Evolutionary conservation across 768 basidiomycete genomes (phyloP).

Genomic region (Russula abietina): DNA sequence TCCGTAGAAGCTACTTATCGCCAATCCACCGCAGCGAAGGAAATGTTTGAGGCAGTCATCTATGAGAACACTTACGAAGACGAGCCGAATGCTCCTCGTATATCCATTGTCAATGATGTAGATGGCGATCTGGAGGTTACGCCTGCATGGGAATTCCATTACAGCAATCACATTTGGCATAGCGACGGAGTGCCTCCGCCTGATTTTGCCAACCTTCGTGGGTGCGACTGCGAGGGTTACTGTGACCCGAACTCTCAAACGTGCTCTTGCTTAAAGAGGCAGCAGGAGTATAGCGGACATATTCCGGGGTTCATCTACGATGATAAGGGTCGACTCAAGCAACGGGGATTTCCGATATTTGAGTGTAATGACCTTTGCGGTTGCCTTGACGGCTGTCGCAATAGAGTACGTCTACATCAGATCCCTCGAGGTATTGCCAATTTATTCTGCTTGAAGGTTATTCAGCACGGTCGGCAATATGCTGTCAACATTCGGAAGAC

Average conservation of each 20-base stretch:
- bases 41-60: conserved; percentile 61
- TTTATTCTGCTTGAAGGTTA: conserved; percentile 48
- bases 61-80: conserved; percentile 55
- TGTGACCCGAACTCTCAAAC: conserved; percentile 71
- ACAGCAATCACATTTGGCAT: conserved; percentile 78
- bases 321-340: conserved; percentile 44
- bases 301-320: conserved; percentile 66
- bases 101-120: conserved; percentile 61
- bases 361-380: conserved; percentile 82
- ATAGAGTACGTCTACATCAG: conserved; percentile 50
- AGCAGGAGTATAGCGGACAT: conserved; percentile 40
- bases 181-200: conserved; percentile 63
- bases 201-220: conserved; percentile 47
- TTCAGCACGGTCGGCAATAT: conserved; percentile 69
- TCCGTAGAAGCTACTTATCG: conserved; percentile 39
- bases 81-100: conserved; percentile 63
- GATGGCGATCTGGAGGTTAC: conserved; percentile 51
- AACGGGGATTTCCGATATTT: conserved; percentile 57
- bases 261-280: conserved; percentile 63
- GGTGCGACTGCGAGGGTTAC: conserved; percentile 69
- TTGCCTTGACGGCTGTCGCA: conserved; percentile 76
- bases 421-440: not conserved
- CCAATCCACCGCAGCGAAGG: conserved; percentile 40
- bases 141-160: conserved; percentile 83
- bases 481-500: conserved; percentile 66